phyloP scores from a whole-genome alignment of 192 early-diverging fungal species.

The Diversispora eburnea region DNA sequence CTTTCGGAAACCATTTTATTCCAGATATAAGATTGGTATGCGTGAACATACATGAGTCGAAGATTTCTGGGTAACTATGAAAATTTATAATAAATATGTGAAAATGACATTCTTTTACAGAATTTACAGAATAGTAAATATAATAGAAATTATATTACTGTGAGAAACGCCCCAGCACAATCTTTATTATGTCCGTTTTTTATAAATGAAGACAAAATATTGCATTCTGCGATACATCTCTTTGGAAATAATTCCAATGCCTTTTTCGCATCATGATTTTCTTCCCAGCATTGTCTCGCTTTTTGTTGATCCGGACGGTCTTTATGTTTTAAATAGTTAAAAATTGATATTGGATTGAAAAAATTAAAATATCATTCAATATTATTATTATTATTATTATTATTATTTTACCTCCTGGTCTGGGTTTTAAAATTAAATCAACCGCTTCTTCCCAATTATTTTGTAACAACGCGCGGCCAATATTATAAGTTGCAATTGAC shows the following conservation, averaged over 20 bases:
- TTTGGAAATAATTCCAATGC: constrained; percentile 67
- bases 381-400: neutral
- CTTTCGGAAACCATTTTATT: constrained; percentile 81
- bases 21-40: constrained; percentile 95
- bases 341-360: neutral
- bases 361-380: neutral
- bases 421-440: constrained; percentile 79
- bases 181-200: constrained; percentile 45
- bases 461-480: constrained; percentile 74
- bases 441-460: constrained; percentile 69
- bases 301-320: constrained; percentile 59
- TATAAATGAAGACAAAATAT: constrained; percentile 59
- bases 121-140: neutral
- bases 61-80: constrained; percentile 77
- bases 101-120: neutral
- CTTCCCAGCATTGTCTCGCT: constrained; percentile 69
- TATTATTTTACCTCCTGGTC: constrained; percentile 56
- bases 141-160: constrained; percentile 35
- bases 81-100: neutral
- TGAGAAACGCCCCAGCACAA: constrained; percentile 59
- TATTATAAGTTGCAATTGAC: constrained; percentile 70
- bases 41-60: constrained; percentile 90
- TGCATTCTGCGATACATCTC: constrained; percentile 65
- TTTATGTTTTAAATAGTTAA: constrained; percentile 25
- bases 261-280: constrained; percentile 54